These are phyloP conservation scores for Diaporthe helianthi DNA, from an alignment of 2,329 filamentous ascomycete genomes.

Conservation along the genomic window DNA sequence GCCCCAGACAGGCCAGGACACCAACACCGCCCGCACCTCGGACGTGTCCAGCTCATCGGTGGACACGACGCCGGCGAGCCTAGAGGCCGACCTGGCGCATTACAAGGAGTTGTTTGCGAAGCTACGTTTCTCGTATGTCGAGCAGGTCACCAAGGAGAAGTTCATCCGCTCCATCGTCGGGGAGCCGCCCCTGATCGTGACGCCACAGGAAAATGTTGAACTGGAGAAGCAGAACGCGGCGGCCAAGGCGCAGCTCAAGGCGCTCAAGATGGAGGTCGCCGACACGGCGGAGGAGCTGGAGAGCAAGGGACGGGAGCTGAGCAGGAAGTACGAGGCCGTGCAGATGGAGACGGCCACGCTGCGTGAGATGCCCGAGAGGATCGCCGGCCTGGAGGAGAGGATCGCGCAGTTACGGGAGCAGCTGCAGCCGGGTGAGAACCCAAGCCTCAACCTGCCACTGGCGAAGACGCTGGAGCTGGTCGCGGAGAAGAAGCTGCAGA, in stretches of 20 bases:
- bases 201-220: slow-evolving; percentile 79
- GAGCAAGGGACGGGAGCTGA: slow-evolving; percentile 64
- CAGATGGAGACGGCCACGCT: slow-evolving; percentile 56
- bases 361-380: slow-evolving; percentile 58
- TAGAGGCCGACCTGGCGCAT: slow-evolving; percentile 85
- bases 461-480: slow-evolving; percentile 63
- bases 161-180: slow-evolving; percentile 93
- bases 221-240: slow-evolving; percentile 73
- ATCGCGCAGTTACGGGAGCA: slow-evolving; percentile 54
- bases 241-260: slow-evolving; percentile 78
- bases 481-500: slow-evolving; percentile 56
- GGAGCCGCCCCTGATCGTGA: slow-evolving; percentile 86
- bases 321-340: slow-evolving; percentile 58
- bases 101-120: slow-evolving; percentile 97
- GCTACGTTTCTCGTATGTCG: slow-evolving; percentile 94
- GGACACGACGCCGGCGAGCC: slow-evolving; percentile 74
- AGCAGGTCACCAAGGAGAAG: slow-evolving; percentile 98
- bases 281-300: slow-evolving; percentile 78
- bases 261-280: slow-evolving; percentile 79
- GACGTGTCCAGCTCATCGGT: slow-evolving; percentile 73
- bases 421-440: slow-evolving; percentile 48
- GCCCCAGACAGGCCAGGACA: slow-evolving; percentile 43
- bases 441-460: slow-evolving; percentile 62
- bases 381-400: slow-evolving; percentile 55
- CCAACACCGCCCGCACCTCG: slow-evolving; percentile 64